Base-by-base conservation (phyloP, 129 eudicot genomes). In the Scalesia atractyloides region DNA sequence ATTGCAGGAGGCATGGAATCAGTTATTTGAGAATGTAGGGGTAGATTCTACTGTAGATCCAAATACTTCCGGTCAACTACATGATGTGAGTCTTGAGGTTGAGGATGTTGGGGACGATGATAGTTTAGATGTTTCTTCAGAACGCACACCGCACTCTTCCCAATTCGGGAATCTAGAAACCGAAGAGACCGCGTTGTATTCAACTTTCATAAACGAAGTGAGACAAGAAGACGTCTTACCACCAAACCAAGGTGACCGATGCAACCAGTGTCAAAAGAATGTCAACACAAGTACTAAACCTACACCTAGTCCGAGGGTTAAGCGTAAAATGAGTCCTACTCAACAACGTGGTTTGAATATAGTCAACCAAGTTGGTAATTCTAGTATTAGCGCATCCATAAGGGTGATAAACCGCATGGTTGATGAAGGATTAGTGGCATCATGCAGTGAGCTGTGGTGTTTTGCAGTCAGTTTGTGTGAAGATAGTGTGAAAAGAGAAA, bases 391-490 rank as follows among this genome's bases (percentile, higher is more conserved):
- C 8, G 37, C 46, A 24, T 56, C 72, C 7, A 53, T 74, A 50
- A 39, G 44, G 3, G 64, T 64, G 65, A 53, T 74, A 15, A 50
- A 64, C 54, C 72, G 61, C 39, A 74, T 74, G 79, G 72, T 64
- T 9, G 72, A 50, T 19, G 72, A 74, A 14, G 79, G 64, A 3
- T 61, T 74, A 39, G 51, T 74, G 64, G 44, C 72, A 9, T 37
- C 36, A 15, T 58, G 64, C 11, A 64, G 72, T 22, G 65, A 51
- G 7, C 34, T 74, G 43, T 64, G 79, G 79, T 64, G 64, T 2
- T 74, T 63, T 74, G 63, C 71, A 49, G 22, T 74, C 17, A 64
- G 43, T 50, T 64, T 64, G 22, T 65, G 56, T 33, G 79, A 74
- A 74, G 65, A 74, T 74, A 36, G 50, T 6, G 65, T 64, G 48